Base-by-base conservation (phyloP, 2,329 filamentous ascomycete species). In the Exophiala oligosperma region DNA sequence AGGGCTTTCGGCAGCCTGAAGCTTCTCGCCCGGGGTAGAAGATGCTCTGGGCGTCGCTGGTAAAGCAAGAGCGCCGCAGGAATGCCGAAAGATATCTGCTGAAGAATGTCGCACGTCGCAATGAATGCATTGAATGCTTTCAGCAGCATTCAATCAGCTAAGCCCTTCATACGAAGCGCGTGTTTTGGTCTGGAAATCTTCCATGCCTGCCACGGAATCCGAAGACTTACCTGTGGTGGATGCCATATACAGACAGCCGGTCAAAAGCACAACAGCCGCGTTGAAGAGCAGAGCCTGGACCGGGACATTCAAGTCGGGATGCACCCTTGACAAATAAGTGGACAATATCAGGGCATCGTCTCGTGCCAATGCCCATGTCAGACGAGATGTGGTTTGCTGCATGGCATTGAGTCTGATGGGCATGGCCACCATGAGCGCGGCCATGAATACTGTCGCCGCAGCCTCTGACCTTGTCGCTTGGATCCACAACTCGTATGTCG, bases 341-440 rank as follows among this genome's bases (percentile, higher is more conserved):
- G 61, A 63, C 3, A 54, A 47, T 12, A 62, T n/a, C 2, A 69
- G 35, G 1, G 60, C 65, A 3, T 67, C 49, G 54, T 68, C 67
- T 29, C 66, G 50, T 1, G 66, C 68, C 43, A 70, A 68, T 9
- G 66, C 54, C 70, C 69, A 71, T 8, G 66, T 68, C 1, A 71
- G 47, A 12, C 68, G 67, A 2, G 69, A 60, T 6, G 59, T 23
- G 2, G 54, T 49, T 7, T 61, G 48, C n/a, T 35, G n/a, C 4
- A 21, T 11, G 12, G 55, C 55, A 26, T 52, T 56, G 4, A 59
- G 29, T 1, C 28, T 47, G 28, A 61, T 38, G 52, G 37, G 37
- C 5, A 17, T 35, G 3, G 28, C 3, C 24, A 54, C 5, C 58
- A 56, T n/a, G 12, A 50, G 21, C 1, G 35, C n/a, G 24, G 14